Conservation (phyloP, 2,329 filamentous ascomycete genomes). For the Fusarium equiseti region DNA sequence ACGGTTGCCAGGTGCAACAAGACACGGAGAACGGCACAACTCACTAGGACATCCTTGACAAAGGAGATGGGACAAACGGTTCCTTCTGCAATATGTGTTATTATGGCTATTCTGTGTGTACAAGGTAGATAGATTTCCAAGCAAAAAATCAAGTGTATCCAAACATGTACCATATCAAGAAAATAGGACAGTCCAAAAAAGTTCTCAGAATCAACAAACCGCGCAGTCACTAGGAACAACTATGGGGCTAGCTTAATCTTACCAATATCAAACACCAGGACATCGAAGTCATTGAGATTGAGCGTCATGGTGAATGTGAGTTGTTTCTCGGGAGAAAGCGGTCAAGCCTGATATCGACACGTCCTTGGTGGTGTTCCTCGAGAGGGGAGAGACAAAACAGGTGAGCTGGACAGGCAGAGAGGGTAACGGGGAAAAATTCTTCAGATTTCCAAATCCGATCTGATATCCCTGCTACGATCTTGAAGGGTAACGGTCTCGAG, state of each 20-base stretch:
- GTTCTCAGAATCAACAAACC: neutral
- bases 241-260: slow-evolving; percentile 38
- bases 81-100: slow-evolving; percentile 69
- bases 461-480: slow-evolving; percentile 33
- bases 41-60: slow-evolving; percentile 85
- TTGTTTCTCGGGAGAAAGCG: slow-evolving; percentile 32
- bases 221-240: slow-evolving; percentile 12
- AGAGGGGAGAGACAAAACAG: slow-evolving; percentile 7
- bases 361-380: slow-evolving; percentile 14
- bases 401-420: slow-evolving; percentile 11
- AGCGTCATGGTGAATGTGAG: slow-evolving; percentile 36
- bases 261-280: slow-evolving; percentile 56
- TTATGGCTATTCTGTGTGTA: slow-evolving; percentile 35
- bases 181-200: slow-evolving; percentile 8
- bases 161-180: slow-evolving; percentile 13
- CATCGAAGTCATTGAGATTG: slow-evolving; percentile 49
- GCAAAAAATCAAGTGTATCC: slow-evolving; percentile 1
- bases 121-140: slow-evolving; percentile 14
- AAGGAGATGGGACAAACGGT: slow-evolving; percentile 87
- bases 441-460: slow-evolving; percentile 15
- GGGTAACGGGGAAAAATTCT: slow-evolving; percentile 3
- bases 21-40: slow-evolving; percentile 51
- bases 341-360: slow-evolving; percentile 34
- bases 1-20: slow-evolving; percentile 30
- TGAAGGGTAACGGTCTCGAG: slow-evolving; percentile 4